These are phyloP conservation scores for Aspergillus arachidicola DNA, from an alignment of 2,329 filamentous ascomycete genomes.

Conservation along the genomic window DNA sequence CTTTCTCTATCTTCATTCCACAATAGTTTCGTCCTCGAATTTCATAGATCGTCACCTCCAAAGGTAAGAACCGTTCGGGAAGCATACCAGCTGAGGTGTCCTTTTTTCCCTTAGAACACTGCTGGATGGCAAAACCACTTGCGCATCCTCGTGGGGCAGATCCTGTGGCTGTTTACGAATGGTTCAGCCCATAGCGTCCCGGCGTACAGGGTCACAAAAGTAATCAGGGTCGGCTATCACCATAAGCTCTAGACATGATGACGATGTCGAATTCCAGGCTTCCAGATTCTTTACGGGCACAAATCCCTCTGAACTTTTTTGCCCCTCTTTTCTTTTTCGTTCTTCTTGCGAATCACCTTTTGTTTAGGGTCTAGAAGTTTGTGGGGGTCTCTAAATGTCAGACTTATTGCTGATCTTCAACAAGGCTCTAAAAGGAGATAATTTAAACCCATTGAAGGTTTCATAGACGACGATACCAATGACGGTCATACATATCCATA, in stretches of 20 bases:
- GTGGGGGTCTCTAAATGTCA: neutral
- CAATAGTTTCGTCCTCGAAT: neutral
- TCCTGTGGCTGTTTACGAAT: slow-evolving; percentile 13
- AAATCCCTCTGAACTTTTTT: neutral
- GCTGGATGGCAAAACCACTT: slow-evolving; percentile 22
- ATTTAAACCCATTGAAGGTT: neutral
- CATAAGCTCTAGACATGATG: slow-evolving; percentile 1
- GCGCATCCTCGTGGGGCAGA: slow-evolving; percentile 29
- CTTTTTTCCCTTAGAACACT: neutral
- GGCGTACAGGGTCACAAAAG: slow-evolving; percentile 17
- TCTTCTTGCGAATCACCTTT: neutral
- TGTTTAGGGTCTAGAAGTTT: neutral
- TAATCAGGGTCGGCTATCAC: neutral
- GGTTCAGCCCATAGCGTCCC: slow-evolving; percentile 21
- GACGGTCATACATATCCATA: neutral
- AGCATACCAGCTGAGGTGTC: slow-evolving; percentile 2
- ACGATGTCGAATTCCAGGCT: slow-evolving; percentile 3
- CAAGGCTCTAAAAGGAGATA: neutral
- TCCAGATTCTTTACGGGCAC: slow-evolving; percentile 5
- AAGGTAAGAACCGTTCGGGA: neutral
- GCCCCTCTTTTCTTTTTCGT: neutral
- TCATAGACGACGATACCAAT: neutral
- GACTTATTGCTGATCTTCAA: neutral
- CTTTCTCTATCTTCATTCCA: neutral
- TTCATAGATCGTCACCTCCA: neutral